Conservation (phyloP, 2,329 filamentous ascomycete species). For the Trichoderma aggressivum region DNA sequence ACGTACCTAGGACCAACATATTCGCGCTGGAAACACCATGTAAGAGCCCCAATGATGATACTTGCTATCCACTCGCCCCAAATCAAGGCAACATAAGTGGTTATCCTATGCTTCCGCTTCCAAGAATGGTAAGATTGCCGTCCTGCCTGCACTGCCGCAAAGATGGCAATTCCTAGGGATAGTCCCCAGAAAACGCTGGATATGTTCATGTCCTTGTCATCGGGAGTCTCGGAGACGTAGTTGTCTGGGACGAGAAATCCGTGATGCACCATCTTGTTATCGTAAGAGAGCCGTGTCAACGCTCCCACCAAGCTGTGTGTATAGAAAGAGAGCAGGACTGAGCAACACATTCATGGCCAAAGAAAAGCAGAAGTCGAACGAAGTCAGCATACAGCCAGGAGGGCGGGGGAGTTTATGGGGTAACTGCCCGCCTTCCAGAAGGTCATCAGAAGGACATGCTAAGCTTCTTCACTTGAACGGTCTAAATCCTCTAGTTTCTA, state of each 20-base stretch:
- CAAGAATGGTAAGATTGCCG: not conserved
- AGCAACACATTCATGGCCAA: not conserved
- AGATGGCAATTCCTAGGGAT: not conserved
- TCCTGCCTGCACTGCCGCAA: not conserved
- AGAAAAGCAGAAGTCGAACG: not conserved
- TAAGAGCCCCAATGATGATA: not conserved
- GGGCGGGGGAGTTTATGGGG: not conserved
- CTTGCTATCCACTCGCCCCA: not conserved
- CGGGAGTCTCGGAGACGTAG: not conserved
- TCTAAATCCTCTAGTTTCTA: not conserved
- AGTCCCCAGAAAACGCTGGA: not conserved
- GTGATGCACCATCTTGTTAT: not conserved
- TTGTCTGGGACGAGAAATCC: not conserved
- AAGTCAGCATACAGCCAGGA: not conserved
- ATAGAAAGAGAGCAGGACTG: not conserved
- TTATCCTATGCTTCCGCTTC: not conserved
- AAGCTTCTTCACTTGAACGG: not conserved
- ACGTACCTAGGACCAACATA: not conserved
- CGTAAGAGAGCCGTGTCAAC: not conserved
- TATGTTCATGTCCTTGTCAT: not conserved
- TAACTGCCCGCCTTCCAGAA: not conserved
- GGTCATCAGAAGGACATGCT: not conserved
- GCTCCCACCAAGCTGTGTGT: not conserved
- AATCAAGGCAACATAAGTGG: not conserved
- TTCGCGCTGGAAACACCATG: not conserved